Percentiles rank a stretch among this genome's conserved stretches.
Conservation (phyloP, 108 stramenopile genomes). For the Cyclotella sp. region DNA sequence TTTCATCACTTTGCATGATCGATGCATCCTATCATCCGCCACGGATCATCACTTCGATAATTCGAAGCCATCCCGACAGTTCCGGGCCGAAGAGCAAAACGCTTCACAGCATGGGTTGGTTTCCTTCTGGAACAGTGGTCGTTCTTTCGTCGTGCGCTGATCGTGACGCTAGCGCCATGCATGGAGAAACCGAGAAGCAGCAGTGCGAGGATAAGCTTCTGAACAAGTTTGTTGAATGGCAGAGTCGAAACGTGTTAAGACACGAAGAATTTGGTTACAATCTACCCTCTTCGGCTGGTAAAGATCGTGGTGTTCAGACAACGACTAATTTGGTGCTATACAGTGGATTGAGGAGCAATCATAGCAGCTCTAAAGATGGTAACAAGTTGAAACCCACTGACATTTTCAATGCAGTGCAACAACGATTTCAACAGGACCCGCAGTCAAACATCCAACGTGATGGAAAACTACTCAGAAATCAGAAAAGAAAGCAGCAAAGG, state of each 20-base stretch:
- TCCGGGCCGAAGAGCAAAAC: constrained; percentile 70
- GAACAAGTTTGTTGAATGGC: constrained; percentile 38
- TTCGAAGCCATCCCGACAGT: constrained; percentile 33
- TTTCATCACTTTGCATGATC: constrained; percentile 11
- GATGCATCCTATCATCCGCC: constrained; percentile 63
- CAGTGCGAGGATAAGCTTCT: constrained; percentile 18
- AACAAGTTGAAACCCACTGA: constrained; percentile 59
- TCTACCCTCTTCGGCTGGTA: neutral
- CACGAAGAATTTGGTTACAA: constrained; percentile 49
- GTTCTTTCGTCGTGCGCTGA: constrained; percentile 36
- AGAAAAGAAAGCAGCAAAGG: constrained; percentile 33
- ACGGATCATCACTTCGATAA: constrained; percentile 52
- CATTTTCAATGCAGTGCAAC: constrained; percentile 62
- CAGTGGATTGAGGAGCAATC: constrained; percentile 43
- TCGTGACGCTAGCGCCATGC: no score
- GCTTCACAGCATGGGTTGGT: constrained; percentile 73
- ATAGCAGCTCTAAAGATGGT: constrained; percentile 1
- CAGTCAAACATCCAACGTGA: constrained; percentile 1
- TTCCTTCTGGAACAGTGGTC: constrained; percentile 69
- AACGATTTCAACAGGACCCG: constrained; percentile 50
- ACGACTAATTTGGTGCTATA: neutral
- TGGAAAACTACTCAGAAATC: neutral
- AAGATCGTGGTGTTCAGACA: neutral
- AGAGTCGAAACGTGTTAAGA: constrained; percentile 28
- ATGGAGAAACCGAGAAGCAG: constrained; percentile 16